These are phyloP conservation scores for Raffaelea albimanens DNA, from an alignment of 2,329 filamentous ascomycete genomes.

Conservation along the genomic window DNA sequence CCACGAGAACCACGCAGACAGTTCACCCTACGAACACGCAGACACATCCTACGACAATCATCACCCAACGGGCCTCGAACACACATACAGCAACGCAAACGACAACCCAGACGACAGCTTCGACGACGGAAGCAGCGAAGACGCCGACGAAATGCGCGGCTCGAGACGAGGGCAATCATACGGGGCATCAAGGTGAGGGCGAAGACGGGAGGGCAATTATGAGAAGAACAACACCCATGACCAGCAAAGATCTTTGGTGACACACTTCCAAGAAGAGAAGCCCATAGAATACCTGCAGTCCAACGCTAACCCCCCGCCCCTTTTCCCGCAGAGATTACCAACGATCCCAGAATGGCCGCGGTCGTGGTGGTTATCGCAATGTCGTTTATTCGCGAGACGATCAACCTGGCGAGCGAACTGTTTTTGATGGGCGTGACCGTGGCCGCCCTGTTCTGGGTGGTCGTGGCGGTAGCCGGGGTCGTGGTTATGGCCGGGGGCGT, in stretches of 20 bases:
- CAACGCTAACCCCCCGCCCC: too few relatives aligned
- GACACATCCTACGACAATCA: not conserved
- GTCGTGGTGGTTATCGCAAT: not conserved
- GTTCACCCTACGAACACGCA: too few relatives aligned
- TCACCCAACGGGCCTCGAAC: not conserved
- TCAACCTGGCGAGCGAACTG: conserved; percentile 2
- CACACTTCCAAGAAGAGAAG: too few relatives aligned
- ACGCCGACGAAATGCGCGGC: conserved; percentile 1
- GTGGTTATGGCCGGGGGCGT: conserved; percentile 1
- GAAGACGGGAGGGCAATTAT: too few relatives aligned
- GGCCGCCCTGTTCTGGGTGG: conserved; percentile 5
- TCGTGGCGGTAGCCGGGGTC: not conserved
- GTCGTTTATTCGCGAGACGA: not conserved
- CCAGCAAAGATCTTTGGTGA: too few relatives aligned
- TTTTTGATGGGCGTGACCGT: conserved; percentile 4
- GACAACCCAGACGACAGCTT: too few relatives aligned
- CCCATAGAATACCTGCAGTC: too few relatives aligned
- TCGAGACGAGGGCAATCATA: not conserved
- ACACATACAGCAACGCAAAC: too few relatives aligned
- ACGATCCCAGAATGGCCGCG: not conserved
- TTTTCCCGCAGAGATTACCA: not conserved
- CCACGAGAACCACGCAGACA: too few relatives aligned
- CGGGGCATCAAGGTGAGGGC: not conserved
- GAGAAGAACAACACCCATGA: too few relatives aligned
- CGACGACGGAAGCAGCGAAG: not conserved